These are phyloP conservation scores for Scutellaria minor DNA, from an alignment of 257 asterid species.

Conservation along the genomic window DNA sequence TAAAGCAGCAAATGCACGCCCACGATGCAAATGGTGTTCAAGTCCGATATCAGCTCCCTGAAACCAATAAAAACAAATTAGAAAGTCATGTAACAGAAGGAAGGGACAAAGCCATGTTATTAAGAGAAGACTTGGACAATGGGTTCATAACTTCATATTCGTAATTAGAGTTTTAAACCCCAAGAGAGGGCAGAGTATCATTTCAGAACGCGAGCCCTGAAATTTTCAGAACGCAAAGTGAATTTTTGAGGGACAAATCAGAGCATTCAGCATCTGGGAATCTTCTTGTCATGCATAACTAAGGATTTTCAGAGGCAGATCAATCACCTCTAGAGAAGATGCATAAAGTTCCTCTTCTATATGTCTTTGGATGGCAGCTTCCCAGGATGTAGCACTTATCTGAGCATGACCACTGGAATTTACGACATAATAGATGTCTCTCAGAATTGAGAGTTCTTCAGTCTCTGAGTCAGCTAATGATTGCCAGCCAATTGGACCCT, in stretches of 20 bases:
- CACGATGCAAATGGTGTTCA: slow-evolving; percentile 97
- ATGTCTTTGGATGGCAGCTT: slow-evolving; percentile 88
- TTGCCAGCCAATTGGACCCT: slow-evolving; percentile 98
- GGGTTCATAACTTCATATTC: slow-evolving; percentile 19
- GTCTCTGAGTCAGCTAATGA: slow-evolving; percentile 68
- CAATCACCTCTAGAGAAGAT: slow-evolving; percentile 78
- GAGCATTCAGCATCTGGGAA: slow-evolving; percentile 23
- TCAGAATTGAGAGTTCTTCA: slow-evolving; percentile 65
- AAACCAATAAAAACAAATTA: slow-evolving; percentile 37
- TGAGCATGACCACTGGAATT: slow-evolving; percentile 71
- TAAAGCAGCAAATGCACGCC: slow-evolving; percentile 93
- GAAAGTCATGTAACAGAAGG: slow-evolving; percentile 18
- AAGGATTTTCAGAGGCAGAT: slow-evolving; percentile 17
- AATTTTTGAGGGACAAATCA: slow-evolving; percentile 7
- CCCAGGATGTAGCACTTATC: slow-evolving; percentile 91
- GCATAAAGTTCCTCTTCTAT: slow-evolving; percentile 88
- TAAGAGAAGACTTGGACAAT: slow-evolving; percentile 19
- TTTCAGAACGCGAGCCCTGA: slow-evolving; percentile 29
- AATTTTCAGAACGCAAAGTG: slow-evolving; percentile 21
- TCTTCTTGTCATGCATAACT: slow-evolving; percentile 32
- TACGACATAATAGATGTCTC: slow-evolving; percentile 68
- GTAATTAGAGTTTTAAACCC: slow-evolving; percentile 25
- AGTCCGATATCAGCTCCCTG: slow-evolving; percentile 90
- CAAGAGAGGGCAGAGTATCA: slow-evolving; percentile 19
- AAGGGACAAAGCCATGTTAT: slow-evolving; percentile 16